A percentile compares a stretch with the other conserved stretches of the same genome.
These are phyloP conservation scores for Leishmania amazonensis DNA, from an alignment of 208 protist genomes.

Conservation along the genomic window DNA sequence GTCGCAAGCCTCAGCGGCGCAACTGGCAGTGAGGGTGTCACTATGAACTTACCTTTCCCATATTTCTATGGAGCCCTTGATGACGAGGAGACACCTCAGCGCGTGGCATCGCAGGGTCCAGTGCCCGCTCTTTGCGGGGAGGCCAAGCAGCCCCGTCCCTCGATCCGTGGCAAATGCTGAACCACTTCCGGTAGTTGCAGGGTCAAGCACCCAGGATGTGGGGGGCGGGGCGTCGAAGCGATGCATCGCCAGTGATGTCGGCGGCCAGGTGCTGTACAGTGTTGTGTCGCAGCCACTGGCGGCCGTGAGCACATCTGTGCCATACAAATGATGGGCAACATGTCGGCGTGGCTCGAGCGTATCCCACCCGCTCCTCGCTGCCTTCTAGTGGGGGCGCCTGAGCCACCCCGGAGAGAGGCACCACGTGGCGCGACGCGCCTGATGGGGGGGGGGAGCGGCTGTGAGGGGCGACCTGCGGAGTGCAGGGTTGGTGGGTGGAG, in stretches of 20 bases:
- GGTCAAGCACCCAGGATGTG: not conserved
- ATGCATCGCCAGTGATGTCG: not conserved
- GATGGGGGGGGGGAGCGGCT: not conserved
- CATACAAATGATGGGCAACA: not conserved
- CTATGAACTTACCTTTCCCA: too few relatives aligned
- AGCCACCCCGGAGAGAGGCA: not conserved
- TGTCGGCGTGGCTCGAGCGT: not conserved
- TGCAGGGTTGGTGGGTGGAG: not conserved
- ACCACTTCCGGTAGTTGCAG: not conserved
- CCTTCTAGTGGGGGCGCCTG: not conserved
- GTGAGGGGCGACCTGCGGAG: not conserved
- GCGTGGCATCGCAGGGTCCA: too few relatives aligned
- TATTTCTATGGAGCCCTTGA: too few relatives aligned
- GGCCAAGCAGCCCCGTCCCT: not conserved
- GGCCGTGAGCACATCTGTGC: not conserved
- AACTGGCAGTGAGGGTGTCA: not conserved
- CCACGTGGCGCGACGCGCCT: not conserved
- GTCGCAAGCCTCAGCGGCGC: not conserved
- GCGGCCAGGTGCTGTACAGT: not conserved
- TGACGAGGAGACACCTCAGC: too few relatives aligned
- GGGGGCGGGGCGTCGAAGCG: too few relatives aligned
- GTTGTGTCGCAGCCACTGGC: not conserved
- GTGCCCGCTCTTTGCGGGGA: not conserved
- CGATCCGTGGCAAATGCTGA: not conserved
- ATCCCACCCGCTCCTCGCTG: not conserved